phyloP scores from a whole-genome alignment of 495 filamentous ascomycete species.

The Penicillium argentinense region DNA sequence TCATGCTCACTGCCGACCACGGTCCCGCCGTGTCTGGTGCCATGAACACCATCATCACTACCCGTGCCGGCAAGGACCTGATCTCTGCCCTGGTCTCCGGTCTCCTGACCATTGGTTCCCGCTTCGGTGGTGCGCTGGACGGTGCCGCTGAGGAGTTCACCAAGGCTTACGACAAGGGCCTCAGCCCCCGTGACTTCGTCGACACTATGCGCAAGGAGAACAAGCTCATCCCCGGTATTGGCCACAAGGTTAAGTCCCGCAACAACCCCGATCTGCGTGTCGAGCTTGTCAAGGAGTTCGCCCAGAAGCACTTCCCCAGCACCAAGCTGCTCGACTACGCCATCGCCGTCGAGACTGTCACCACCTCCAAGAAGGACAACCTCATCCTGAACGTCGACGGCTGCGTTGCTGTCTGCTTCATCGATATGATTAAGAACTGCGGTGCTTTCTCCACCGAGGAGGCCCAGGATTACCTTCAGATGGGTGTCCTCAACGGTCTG shows the following conservation, averaged over 20 bases:
- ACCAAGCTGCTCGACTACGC: constrained; percentile 98
- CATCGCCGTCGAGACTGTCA: constrained; percentile 95
- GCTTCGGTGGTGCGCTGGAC: constrained; percentile 97
- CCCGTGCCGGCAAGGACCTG: constrained; percentile 96
- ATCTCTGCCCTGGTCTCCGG: constrained; percentile 92
- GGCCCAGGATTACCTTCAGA: constrained; percentile 60
- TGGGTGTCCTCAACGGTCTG: constrained; percentile 98
- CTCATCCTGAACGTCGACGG: constrained; percentile 99
- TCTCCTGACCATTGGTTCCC: constrained; percentile 96
- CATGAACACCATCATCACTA: constrained; percentile 99
- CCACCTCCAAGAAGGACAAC: constrained; percentile 99
- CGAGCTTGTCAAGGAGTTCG: constrained; percentile 98
- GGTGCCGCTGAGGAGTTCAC: constrained; percentile 98
- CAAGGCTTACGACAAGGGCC: constrained; percentile 95
- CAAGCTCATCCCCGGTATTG: constrained; percentile 99
- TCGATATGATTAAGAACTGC: constrained; percentile 95
- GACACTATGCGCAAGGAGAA: constrained; percentile 99
- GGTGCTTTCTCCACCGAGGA: constrained; percentile 79
- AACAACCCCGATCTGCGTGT: constrained; percentile 99
- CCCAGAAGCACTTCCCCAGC: constrained; percentile 93
- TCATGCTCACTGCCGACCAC: constrained; percentile 99
- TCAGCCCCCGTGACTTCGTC: constrained; percentile 97
- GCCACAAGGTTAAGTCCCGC: constrained; percentile 97
- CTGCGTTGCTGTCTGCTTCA: constrained; percentile 97
- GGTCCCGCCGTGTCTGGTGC: constrained; percentile 98